A percentile compares a stretch with the other conserved stretches of the same genome.
Evolutionary conservation across 2,329 filamentous ascomycete genomes (phyloP).

Genomic region (Hypomyces perniciosus): DNA sequence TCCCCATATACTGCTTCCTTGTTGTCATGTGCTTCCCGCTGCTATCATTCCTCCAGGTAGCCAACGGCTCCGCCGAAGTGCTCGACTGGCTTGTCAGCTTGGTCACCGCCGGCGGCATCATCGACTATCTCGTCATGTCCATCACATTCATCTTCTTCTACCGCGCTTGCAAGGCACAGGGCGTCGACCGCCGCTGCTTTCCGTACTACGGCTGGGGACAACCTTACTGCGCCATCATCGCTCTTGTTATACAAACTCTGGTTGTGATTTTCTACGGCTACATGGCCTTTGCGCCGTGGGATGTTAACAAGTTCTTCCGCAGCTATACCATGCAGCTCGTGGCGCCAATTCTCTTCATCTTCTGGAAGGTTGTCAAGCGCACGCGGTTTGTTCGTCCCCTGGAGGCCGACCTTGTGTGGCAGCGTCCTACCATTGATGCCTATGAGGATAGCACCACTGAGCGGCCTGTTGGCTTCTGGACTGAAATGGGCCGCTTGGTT

Average conservation of each 20-base stretch:
- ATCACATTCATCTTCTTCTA: slow-evolving; percentile 42
- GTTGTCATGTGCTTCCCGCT: slow-evolving; percentile 49
- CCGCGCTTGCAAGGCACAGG: slow-evolving; percentile 48
- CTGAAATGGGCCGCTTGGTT: slow-evolving; percentile 43
- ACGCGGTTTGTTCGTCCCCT: slow-evolving; percentile 48
- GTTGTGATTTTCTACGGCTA: slow-evolving; percentile 52
- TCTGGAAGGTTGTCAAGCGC: slow-evolving; percentile 59
- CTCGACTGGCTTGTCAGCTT: slow-evolving; percentile 51
- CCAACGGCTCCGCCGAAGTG: slow-evolving; percentile 41
- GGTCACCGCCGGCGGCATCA: slow-evolving; percentile 52
- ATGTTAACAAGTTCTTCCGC: slow-evolving; percentile 40
- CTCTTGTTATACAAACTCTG: slow-evolving; percentile 34
- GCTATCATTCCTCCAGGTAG: slow-evolving; percentile 47
- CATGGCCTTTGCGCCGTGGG: slow-evolving; percentile 44
- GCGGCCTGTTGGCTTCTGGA: slow-evolving; percentile 49
- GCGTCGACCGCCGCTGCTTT: slow-evolving; percentile 44
- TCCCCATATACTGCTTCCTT: slow-evolving; percentile 53
- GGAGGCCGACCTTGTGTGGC: slow-evolving; percentile 56
- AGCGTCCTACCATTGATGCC: slow-evolving; percentile 52
- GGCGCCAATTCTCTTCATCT: slow-evolving; percentile 46
- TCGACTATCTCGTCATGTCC: slow-evolving; percentile 55
- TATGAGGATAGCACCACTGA: slow-evolving; percentile 48
- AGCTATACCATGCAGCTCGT: slow-evolving; percentile 55
- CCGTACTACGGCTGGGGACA: slow-evolving; percentile 56
- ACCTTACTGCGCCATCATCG: slow-evolving; percentile 50